Percentiles rank a stretch among this genome's conserved stretches.
These are phyloP conservation scores for Dionaea muscipula DNA, from an alignment of 179 eudicot species.

Conservation along the genomic window DNA sequence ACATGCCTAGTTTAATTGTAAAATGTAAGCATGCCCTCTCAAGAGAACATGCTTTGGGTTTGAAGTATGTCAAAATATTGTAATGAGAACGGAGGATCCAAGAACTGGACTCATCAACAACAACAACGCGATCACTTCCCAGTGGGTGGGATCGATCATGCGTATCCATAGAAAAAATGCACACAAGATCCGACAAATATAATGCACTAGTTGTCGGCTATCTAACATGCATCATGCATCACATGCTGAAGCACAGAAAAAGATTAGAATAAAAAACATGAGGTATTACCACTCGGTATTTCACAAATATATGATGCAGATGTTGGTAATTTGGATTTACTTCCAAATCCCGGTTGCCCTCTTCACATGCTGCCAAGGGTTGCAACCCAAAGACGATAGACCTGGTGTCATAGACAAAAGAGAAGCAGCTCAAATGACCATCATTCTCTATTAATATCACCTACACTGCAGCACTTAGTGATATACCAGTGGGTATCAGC, in stretches of 20 bases:
- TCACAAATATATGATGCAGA: slow-evolving; percentile 21
- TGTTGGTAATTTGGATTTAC: slow-evolving; percentile 8
- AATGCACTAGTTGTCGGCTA: no score
- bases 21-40: no score
- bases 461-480: neutral
- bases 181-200: no score
- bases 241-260: neutral
- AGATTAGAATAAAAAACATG: neutral
- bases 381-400: slow-evolving; percentile 31
- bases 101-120: no score
- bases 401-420: slow-evolving; percentile 22
- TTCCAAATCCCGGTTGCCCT: slow-evolving; percentile 11
- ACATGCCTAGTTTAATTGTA: no score
- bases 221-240: neutral
- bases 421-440: neutral
- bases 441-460: neutral
- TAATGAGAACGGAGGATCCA: no score
- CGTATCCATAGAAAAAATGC: no score
- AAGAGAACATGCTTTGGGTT: no score
- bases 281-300: slow-evolving; percentile 32
- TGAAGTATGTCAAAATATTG: no score
- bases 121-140: no score
- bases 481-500: slow-evolving; percentile 32
- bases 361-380: slow-evolving; percentile 23
- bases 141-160: no score